Evolutionary conservation across 306 rosid genomes (phyloP).

Genomic region (Vicia faba): DNA sequence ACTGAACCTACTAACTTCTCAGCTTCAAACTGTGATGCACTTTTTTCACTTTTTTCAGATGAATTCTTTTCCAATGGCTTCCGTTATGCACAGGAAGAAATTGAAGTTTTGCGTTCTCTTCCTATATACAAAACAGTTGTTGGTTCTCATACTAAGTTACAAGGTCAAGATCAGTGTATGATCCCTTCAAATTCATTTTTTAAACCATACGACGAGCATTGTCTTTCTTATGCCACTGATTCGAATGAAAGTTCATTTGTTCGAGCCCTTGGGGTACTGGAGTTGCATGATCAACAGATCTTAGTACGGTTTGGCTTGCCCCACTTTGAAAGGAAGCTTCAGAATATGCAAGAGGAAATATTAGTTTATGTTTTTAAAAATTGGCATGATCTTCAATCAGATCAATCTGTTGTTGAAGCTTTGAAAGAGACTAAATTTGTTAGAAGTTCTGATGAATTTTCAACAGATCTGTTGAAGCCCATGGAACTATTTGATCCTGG

Average conservation of each 20-base stretch:
- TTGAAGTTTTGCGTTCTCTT: conserved; percentile 74
- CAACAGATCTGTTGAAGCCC: conserved; percentile 70
- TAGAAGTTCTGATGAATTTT: conserved; percentile 84
- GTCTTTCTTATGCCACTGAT: conserved; percentile 72
- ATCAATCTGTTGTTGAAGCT: conserved; percentile 68
- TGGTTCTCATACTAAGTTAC: conserved; percentile 79
- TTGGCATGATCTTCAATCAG: conserved; percentile 88
- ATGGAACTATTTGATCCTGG: conserved; percentile 82
- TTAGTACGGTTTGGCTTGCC: conserved; percentile 87
- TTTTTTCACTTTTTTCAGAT: conserved; percentile 72
- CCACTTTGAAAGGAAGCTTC: conserved; percentile 71
- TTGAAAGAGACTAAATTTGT: conserved; percentile 84
- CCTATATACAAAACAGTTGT: conserved; percentile 90
- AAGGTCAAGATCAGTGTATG: conserved; percentile 75
- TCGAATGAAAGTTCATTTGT: conserved; percentile 77
- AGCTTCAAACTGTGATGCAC: conserved; percentile 69
- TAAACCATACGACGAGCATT: conserved; percentile 74
- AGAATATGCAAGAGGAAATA: conserved; percentile 72
- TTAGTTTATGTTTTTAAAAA: conserved; percentile 71
- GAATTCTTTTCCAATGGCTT: conserved; percentile 58
- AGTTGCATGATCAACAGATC: conserved; percentile 83
- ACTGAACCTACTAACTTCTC: conserved; percentile 68
- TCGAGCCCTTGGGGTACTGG: conserved; percentile 77
- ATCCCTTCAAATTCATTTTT: conserved; percentile 83
- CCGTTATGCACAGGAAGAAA: conserved; percentile 63